Base-by-base conservation (phyloP, 2,329 filamentous ascomycete species). In the Venturia aucupariae region DNA sequence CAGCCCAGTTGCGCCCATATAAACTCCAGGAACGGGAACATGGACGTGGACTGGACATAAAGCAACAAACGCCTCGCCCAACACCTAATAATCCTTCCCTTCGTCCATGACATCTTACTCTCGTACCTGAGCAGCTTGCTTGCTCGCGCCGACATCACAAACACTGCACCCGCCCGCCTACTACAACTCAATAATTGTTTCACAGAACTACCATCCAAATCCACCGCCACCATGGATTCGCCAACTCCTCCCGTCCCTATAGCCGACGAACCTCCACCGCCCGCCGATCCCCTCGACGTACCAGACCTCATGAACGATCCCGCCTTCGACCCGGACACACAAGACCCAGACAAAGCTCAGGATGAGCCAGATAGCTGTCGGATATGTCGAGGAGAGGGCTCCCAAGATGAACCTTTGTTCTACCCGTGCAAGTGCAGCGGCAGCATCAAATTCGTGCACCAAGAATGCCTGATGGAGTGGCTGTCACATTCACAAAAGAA, bases 371-470 rank as follows among this genome's bases (percentile, higher is more conserved):
- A 96, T 72, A 95, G 92, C n/a, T 99, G 94, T 80, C 88, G 94
- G 67, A 99, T 99, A 80, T 99, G 94, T 77, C 86, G 95, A 70
- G 91, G 90, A 62, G 95, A 99, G 76, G 91, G 85, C 64, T 90
- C 89, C 1, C 76, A 82, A 4, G 84, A 90, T 4, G 94, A 97
- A 73, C 92, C 91, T 66, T 83, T 99, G 46, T 99, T 96, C 80
- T 94, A 95, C 73, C 94, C 94, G 6, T 99, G 94, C 86, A 97
- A 97, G 81, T 99, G 94, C 80, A 97, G 91, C 73, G 94, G 94
- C 65, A 97, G 93, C 78, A 99, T 99, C 79, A 97, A 96, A 79
- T 96, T 89, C 72, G 94, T 99, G 67, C 94, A 99, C 75, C 94
- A 99, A 77, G 90, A 95, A 74, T 99, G 94, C 75, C 79, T 99